These are phyloP conservation scores for Elsinoe perseae DNA, from an alignment of 2,329 filamentous ascomycete genomes.

Conservation along the genomic window DNA sequence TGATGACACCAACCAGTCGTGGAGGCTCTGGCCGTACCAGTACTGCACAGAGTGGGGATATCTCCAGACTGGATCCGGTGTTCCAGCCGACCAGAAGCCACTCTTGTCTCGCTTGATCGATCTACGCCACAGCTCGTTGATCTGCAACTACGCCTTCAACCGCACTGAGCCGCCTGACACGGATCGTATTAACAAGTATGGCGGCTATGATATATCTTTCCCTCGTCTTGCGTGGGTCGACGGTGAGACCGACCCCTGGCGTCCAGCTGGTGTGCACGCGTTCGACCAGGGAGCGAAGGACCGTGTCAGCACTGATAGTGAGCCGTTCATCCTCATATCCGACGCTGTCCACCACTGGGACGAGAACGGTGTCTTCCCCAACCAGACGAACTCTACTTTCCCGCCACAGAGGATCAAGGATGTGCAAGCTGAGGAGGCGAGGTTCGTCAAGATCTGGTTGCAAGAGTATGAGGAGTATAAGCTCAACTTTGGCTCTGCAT, in stretches of 20 bases:
- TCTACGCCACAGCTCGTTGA: constrained; percentile 52
- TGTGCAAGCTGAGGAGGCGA: constrained; percentile 50
- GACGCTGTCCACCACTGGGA: constrained; percentile 79
- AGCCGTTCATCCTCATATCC: constrained; percentile 67
- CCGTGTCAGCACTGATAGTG: constrained; percentile 51
- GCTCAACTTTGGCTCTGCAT: constrained; percentile 8
- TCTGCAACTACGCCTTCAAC: constrained; percentile 61
- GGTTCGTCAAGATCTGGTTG: constrained; percentile 62
- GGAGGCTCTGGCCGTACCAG: constrained; percentile 52
- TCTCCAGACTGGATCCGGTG: constrained; percentile 64
- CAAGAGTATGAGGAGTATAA: constrained; percentile 44
- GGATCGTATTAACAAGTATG: constrained; percentile 65
- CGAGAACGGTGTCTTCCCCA: constrained; percentile 58
- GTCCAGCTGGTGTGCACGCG: constrained; percentile 62
- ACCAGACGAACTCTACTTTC: constrained; percentile 51
- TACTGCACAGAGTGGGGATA: constrained; percentile 65
- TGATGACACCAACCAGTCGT: constrained; percentile 38
- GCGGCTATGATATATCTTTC: constrained; percentile 64
- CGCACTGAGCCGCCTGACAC: constrained; percentile 57
- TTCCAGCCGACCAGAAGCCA: constrained; percentile 56
- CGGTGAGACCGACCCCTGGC: constrained; percentile 74
- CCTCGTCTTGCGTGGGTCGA: constrained; percentile 70
- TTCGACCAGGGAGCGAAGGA: constrained; percentile 45
- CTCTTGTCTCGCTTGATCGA: constrained; percentile 64
- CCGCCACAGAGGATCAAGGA: constrained; percentile 53